Base-by-base conservation (phyloP, 1,139 yeast species). In the Diutina pseudorugosa region DNA sequence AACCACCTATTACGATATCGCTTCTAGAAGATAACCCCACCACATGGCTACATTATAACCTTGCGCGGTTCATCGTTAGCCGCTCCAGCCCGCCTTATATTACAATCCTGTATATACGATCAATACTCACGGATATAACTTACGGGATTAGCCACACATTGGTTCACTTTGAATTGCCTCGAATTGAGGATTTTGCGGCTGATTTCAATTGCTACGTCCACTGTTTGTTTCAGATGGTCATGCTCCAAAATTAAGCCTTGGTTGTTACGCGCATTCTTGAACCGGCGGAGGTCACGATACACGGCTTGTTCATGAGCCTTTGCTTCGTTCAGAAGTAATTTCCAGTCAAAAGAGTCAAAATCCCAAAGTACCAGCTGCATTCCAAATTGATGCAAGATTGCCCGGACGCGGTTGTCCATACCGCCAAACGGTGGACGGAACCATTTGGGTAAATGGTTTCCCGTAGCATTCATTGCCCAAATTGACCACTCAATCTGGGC, bases 381-480 rank as follows among this genome's bases (percentile, higher is more conserved):
- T 0, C 96, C 96, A 66, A 91, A 87, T 65, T 85, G 88, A 52
- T 94, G 72, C 16, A 89, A 76, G 53, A 91, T 87, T 1, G 84
- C 72, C 54, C 98, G 71, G 1, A 91, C 85, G 52, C 98, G 72
- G 64, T 89, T 84, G 67, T 91, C 98, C 50, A 87, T 75, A 0
- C 96, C 97, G 0, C 98, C 98, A 65, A 88, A 91, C 0, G 98
- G 98, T 0, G 98, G 98, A 56, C 98, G 75, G 65, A 87, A 91
- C 85, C 93, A 93, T 61, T 85, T 84, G 14, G 98, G 98, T n/a
- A 87, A 65, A 61, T 90, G 93, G 21, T 83, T 75, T 0, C 89
- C 86, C 0, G 98, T 90, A 2, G 97, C 96, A 68, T 93, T 90
- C 94, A 90, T 88, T 5, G 97, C 96, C 98, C 98, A 91, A 42